phyloP scores from a whole-genome alignment of 106 monocot species.

The Dactylorhiza incarnata region DNA sequence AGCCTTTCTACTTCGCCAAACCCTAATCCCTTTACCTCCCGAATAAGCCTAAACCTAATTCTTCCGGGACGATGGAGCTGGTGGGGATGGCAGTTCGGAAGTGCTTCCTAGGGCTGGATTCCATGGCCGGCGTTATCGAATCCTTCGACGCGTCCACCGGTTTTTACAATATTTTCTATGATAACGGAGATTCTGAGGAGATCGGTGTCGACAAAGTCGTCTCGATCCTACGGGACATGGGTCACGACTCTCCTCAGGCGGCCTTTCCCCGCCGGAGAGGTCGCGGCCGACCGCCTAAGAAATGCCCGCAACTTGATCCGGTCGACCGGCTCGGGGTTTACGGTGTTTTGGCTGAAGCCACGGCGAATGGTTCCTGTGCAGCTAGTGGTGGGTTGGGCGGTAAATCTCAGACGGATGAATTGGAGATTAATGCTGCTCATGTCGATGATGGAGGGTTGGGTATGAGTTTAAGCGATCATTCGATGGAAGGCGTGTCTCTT shows the following conservation, averaged over 20 bases:
- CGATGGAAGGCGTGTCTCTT: constrained; percentile 1
- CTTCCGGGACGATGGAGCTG: constrained; percentile 30
- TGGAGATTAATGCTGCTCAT: constrained; percentile 4
- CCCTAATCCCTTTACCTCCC: constrained; percentile 1
- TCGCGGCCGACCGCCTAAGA: constrained; percentile 22
- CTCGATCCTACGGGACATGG: constrained; percentile 32
- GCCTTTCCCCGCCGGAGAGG: constrained; percentile 1
- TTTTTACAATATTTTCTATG: constrained; percentile 37
- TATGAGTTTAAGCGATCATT: neutral
- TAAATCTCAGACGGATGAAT: neutral
- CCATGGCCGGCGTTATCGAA: constrained; percentile 42
- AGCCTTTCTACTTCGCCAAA: constrained; percentile 1
- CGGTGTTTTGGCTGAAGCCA: neutral
- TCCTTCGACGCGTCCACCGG: constrained; percentile 45
- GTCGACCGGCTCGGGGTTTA: neutral
- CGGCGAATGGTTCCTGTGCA: neutral
- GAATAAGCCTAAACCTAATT: neutral
- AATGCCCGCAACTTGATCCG: constrained; percentile 8
- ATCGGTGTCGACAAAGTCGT: constrained; percentile 37
- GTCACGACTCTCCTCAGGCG: neutral
- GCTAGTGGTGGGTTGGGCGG: neutral
- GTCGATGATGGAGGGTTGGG: neutral
- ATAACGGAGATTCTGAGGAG: constrained; percentile 58
- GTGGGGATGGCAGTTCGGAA: constrained; percentile 47
- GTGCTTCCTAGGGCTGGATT: constrained; percentile 38